These are phyloP conservation scores for Tricholoma bakamatsutake DNA, from an alignment of 768 basidiomycete genomes.

Conservation along the genomic window DNA sequence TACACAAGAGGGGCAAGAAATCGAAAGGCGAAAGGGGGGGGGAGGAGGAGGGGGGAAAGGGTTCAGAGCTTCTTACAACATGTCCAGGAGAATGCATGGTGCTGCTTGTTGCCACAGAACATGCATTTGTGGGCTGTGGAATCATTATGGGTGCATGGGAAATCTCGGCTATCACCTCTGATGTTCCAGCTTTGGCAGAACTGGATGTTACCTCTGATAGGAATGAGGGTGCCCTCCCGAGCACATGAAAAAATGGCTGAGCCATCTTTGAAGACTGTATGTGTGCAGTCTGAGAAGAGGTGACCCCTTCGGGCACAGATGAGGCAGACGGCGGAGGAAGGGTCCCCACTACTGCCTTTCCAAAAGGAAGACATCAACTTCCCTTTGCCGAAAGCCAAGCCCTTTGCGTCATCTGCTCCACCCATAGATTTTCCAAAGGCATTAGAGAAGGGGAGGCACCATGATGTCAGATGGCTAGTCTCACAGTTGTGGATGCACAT, in stretches of 20 bases:
- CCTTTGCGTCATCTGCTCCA: too few relatives aligned
- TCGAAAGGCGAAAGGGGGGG: too few relatives aligned
- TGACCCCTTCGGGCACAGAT: slow-evolving; percentile 16
- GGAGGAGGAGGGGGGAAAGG: slow-evolving; percentile 8
- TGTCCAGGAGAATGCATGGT: slow-evolving; percentile 3
- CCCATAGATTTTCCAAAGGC: too few relatives aligned
- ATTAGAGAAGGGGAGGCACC: too few relatives aligned
- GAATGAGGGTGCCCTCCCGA: slow-evolving; percentile 3
- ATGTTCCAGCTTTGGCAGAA: slow-evolving; percentile 21
- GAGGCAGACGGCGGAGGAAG: slow-evolving; percentile 15
- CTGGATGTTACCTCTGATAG: slow-evolving; percentile 6
- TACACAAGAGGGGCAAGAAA: too few relatives aligned
- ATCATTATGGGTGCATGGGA: too few relatives aligned
- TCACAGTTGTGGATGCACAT: too few relatives aligned
- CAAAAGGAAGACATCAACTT: slow-evolving; percentile 4
- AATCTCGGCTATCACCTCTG: not conserved
- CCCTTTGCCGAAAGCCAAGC: too few relatives aligned
- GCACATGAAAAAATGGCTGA: slow-evolving; percentile 5
- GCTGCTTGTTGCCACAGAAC: slow-evolving; percentile 20
- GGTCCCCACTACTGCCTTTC: slow-evolving; percentile 1
- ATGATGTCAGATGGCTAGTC: too few relatives aligned
- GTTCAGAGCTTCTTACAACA: slow-evolving; percentile 10
- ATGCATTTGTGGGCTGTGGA: slow-evolving; percentile 23
- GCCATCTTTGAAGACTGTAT: slow-evolving; percentile 4
- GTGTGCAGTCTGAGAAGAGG: slow-evolving; percentile 9